Evolutionary conservation across 164 flowering plant genomes (phyloP), one percentile per base, ranked within the genome.

Genomic region (Vitis labrusca): DNA sequence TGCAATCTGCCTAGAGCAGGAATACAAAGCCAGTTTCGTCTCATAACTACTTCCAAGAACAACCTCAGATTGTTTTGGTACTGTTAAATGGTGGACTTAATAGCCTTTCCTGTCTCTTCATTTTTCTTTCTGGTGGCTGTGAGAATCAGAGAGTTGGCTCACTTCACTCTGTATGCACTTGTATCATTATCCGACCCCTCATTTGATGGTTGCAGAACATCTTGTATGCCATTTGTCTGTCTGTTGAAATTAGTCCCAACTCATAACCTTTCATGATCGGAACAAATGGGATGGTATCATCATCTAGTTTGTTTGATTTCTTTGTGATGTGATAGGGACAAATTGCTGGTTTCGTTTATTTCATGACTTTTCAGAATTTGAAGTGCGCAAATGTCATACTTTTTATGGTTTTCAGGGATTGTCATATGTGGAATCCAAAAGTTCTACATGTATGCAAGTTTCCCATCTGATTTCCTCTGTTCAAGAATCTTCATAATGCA

Each of bases 1-100:
- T 78, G 99, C 93, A 56, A 88, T 96, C 84, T 93, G 99, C 81
- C 83, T 96, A 58, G 99, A 91, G 81, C 88, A 87, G 75, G 89
- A 90, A 62, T 96, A 91, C 68, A 92, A 93, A 80, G 91, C 97
- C 49, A 98, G 91, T 68, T 96, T 93, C 83, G 90, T 96, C 68
- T 90, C 90, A 98, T 96, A 88, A 88, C 98, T 49, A 48, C 69
- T 69, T 57, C 54, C 5, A 67, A n/a, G 63, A 65, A 29, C 10
- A 32, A 32, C 14, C 63, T 17, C 37, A 37, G 13, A 50, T 44
- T 16, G 14, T 50, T 17, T 59, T 66, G 9, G 19, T 5, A 15
- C 37, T 30, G 6, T 65, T 54, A 9, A 9, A 49, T 48, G 52
- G 17, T 23, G 3, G 59, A 56, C 5, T 19, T 55, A 55, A 13